phyloP scores from a whole-genome alignment of 2,329 filamentous ascomycete species.

The Fusarium globosum region DNA sequence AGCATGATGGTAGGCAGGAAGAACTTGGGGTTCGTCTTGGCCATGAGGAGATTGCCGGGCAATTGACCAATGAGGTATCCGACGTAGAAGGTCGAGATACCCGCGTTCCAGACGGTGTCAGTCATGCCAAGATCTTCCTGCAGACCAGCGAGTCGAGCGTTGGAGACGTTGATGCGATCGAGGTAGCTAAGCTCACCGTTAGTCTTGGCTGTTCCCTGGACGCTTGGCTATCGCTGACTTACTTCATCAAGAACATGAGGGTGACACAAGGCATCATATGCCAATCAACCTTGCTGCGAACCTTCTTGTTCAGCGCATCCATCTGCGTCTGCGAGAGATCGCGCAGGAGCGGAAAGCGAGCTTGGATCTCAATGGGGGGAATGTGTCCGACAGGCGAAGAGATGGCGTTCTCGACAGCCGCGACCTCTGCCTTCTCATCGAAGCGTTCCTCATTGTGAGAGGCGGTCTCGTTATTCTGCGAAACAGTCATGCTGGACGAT shows the following conservation, averaged over 20 bases:
- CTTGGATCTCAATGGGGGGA: conserved; percentile 41
- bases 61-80: conserved; percentile 60
- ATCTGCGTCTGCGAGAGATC: conserved; percentile 39
- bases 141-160: conserved; percentile 53
- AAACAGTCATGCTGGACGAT: conserved; percentile 9
- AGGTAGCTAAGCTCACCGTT: conserved; percentile 54
- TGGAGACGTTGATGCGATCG: conserved; percentile 63
- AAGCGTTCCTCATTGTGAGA: not conserved
- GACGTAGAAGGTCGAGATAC: conserved; percentile 58
- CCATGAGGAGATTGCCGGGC: conserved; percentile 59
- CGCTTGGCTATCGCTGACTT: not conserved
- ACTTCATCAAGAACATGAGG: conserved; percentile 29
- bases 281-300: conserved; percentile 48
- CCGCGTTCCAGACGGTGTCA: conserved; percentile 53
- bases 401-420: conserved; percentile 2
- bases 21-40: conserved; percentile 51
- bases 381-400: not conserved
- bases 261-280: conserved; percentile 38
- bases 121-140: conserved; percentile 52
- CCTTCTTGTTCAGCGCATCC: conserved; percentile 42
- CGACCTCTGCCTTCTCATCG: conserved; percentile 18
- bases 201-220: not conserved
- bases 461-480: conserved; percentile 1
- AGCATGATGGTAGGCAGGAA: conserved; percentile 55
- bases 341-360: conserved; percentile 37